Evolutionary conservation across 2,329 filamentous ascomycete genomes (phyloP), one percentile per base, ranked within the genome.

Genomic region (Alternaria panax): DNA sequence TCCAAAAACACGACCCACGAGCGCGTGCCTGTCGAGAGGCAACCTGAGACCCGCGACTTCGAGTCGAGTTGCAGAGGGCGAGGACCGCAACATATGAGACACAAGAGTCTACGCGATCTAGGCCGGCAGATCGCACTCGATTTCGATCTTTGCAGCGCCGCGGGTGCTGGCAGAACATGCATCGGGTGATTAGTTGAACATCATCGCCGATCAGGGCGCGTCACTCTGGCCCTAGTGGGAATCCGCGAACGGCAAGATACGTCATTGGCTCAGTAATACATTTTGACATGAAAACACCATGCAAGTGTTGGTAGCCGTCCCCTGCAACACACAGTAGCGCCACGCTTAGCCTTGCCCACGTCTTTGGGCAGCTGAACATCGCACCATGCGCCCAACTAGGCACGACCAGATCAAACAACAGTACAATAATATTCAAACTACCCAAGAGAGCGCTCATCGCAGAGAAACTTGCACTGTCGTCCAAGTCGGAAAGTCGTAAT

Each of bases 61-160:
- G 50, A 30, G 40, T 24, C 25, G 46, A 32, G 16, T 32, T 30
- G 54, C 58, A 34, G 54, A 40, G 32, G 25, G 54, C 54, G 42
- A 45, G 27, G 36, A 32, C 28, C 53, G 36, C 12, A 28, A 25
- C 22, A 51, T 32, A 46, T 18, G 53, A 45, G 53, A 14, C 7
- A 51, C 32, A 36, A 28, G 34, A 45, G 41, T 40, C 41, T 41
- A 46, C 54, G 41, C 53, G 57, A 47, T 60, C 57, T 48, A 60
- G 57, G 47, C 57, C 53, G 53, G 57, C 50, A 54, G 43, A 60
- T 58, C 43, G 38, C 50, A 50, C 43, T 47, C 43, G 18, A 32
- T 36, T 53, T 47, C 30, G 45, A 30, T 47, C 43, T 42, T 48
- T 57, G 38, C 18, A 32, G 42, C 58, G 41, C 51, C 18, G 40